Evolutionary conservation across 2,329 filamentous ascomycete genomes (phyloP), one percentile per base, ranked within the genome.

Genomic region (Sphaceloma murrayae): DNA sequence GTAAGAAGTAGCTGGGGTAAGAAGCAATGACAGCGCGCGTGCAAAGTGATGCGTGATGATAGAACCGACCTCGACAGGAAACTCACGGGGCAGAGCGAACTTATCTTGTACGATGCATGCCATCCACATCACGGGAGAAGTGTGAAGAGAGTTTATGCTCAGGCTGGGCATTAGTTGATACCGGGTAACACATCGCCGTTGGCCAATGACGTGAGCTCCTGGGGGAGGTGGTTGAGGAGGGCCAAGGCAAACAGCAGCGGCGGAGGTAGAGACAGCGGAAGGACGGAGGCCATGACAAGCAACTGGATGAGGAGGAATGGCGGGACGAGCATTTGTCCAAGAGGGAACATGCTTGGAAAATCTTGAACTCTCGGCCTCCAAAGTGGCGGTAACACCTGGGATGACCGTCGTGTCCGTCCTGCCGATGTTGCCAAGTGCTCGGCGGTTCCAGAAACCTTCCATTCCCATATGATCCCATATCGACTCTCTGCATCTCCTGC

Each of bases 381-480:
- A 22, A 19, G 10, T 36, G 6, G 6, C n/a, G 14, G 17, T 11
- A 36, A 22, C 17, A 32, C 18, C 14, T 16, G 24, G 16, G 33
- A 5, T 36, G 16, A 11, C 24, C 24, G 33, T 11, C 33, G 24
- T 11, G 16, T 6, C 18, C 17, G 30, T 10, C 17, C 24, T 8
- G 33, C 33, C 24, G 24, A 27, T n/a, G n/a, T n/a, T n/a, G n/a
- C n/a, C n/a, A n/a, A n/a, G n/a, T 6, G 8, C 33, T 36, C 6
- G 33, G 33, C 33, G 14, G 6, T 36, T 36, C 33, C 18, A 36
- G 33, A 36, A 36, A n/a, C n/a, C 33, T 36, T 36, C 33, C 33
- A 36, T 36, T 16, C 17, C 7, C 24, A 27, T 36, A 14, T 18
- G 18, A 22, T 21, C 19, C 9, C 16, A 11, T 14, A 19, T 36